Conservation (phyloP, 768 basidiomycete genomes). For the Polyporus arcularius region DNA sequence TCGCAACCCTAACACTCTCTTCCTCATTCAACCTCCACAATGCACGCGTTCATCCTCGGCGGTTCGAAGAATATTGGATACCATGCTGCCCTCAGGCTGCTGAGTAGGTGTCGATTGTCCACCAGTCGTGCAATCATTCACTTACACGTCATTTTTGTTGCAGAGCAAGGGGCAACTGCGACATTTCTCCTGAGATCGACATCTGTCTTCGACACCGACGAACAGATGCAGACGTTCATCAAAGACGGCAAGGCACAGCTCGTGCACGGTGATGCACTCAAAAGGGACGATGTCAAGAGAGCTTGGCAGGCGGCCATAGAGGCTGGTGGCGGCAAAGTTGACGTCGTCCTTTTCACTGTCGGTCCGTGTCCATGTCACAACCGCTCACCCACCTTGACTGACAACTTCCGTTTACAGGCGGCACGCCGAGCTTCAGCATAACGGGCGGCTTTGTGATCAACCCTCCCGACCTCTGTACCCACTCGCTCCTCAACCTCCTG, state of each 20-base stretch:
- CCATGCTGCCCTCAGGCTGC: slow-evolving; percentile 31
- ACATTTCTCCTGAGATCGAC: slow-evolving; percentile 63
- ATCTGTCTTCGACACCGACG: slow-evolving; percentile 54
- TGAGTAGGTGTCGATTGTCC: slow-evolving; percentile 25
- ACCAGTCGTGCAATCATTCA: neutral
- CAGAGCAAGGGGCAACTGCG: slow-evolving; percentile 59
- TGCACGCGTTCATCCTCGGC: slow-evolving; percentile 37
- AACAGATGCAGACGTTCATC: slow-evolving; percentile 50
- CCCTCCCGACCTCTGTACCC: slow-evolving; percentile 61
- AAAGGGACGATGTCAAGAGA: slow-evolving; percentile 48
- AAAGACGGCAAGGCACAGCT: slow-evolving; percentile 52
- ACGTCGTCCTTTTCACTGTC: slow-evolving; percentile 61
- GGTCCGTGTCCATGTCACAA: slow-evolving; percentile 39
- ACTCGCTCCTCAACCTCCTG: slow-evolving; percentile 55
- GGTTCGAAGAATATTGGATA: slow-evolving; percentile 43
- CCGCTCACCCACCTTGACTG: neutral
- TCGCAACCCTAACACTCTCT: neutral
- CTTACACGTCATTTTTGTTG: neutral
- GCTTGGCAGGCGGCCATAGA: slow-evolving; percentile 46
- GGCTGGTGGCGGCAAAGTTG: slow-evolving; percentile 37
- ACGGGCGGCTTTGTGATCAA: slow-evolving; percentile 44
- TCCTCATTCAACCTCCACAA: neutral
- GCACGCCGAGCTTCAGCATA: slow-evolving; percentile 44
- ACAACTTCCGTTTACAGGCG: slow-evolving; percentile 38
- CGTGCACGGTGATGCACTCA: slow-evolving; percentile 62